Percentiles rank a stretch among this genome's conserved stretches.
These are phyloP conservation scores for Phytophthora sp. DNA, from an alignment of 352 stramenopile genomes.

Conservation along the genomic window DNA sequence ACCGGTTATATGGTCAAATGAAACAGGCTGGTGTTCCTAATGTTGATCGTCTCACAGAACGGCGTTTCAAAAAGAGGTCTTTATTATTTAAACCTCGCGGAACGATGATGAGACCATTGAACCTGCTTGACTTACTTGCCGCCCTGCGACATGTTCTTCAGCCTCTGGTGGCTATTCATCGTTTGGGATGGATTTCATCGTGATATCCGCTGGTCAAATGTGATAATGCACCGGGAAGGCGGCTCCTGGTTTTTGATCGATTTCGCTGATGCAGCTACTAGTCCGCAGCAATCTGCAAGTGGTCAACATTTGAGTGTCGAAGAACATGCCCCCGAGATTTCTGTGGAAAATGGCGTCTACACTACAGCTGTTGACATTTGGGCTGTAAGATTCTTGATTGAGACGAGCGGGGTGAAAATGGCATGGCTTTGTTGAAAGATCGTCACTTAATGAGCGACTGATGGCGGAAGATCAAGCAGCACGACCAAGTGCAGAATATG, in stretches of 20 bases:
- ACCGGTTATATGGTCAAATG: conserved; percentile 10
- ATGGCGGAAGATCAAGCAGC: conserved; percentile 10
- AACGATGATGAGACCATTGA: conserved; percentile 8
- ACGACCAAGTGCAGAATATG: conserved; percentile 24
- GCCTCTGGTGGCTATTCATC: too few species aligned
- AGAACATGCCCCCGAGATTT: too few species aligned
- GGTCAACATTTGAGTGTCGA: too few species aligned
- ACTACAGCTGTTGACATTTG: conserved; percentile 34
- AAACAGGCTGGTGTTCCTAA: conserved; percentile 15
- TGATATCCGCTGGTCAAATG: too few species aligned
- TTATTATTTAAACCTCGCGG: conserved; percentile 19
- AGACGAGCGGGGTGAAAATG: conserved; percentile 25
- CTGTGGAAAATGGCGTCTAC: conserved; percentile 10
- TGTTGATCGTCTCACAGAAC: conserved; percentile 12
- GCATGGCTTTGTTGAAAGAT: conserved; percentile 9
- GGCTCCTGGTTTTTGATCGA: too few species aligned
- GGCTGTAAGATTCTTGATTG: conserved; percentile 28
- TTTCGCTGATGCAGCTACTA: too few species aligned
- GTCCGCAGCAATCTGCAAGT: too few species aligned
- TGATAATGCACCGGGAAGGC: too few species aligned
- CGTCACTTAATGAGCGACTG: conserved; percentile 4
- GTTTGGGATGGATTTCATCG: too few species aligned
- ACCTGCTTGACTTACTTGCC: too few species aligned
- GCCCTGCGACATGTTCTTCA: too few species aligned
- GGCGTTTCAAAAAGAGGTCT: conserved; percentile 4